Evolutionary conservation across 202 grass and related monocot genomes (phyloP).

Genomic region (Setaria italica): DNA sequence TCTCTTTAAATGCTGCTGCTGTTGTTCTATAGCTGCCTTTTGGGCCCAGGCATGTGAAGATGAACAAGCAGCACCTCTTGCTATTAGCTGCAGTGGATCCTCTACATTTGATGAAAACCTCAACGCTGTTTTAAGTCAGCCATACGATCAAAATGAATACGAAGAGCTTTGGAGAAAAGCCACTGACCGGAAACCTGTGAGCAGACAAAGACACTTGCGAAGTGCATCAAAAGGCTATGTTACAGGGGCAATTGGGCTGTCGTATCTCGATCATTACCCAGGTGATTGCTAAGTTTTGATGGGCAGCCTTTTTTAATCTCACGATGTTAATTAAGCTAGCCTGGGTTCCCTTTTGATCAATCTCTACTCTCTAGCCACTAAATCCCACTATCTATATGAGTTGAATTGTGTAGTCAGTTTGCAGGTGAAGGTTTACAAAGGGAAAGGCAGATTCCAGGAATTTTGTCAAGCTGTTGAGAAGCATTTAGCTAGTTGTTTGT

Average conservation of each 20-base stretch:
- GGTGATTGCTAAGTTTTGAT: constrained; percentile 36
- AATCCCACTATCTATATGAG: too few relatives aligned
- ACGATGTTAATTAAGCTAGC: too few relatives aligned
- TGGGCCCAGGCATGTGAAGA: constrained; percentile 42
- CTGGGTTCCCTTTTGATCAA: too few relatives aligned
- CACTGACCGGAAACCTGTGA: constrained; percentile 56
- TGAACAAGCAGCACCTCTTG: constrained; percentile 30
- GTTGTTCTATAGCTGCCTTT: constrained; percentile 18
- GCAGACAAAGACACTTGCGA: constrained; percentile 58
- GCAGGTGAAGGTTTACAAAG: not conserved
- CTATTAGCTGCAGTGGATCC: constrained; percentile 32
- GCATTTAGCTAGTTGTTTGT: constrained; percentile 15
- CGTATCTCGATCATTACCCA: constrained; percentile 74
- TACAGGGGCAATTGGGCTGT: constrained; percentile 48
- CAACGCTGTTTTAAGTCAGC: constrained; percentile 47
- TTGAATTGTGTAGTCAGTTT: not conserved
- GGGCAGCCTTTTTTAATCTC: not conserved
- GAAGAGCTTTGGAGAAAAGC: constrained; percentile 65
- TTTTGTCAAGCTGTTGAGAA: constrained; percentile 6
- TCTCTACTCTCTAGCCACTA: too few relatives aligned
- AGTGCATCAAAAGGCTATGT: constrained; percentile 61
- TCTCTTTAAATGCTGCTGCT: constrained; percentile 31
- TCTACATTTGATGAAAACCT: constrained; percentile 77
- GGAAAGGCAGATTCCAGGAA: not conserved
- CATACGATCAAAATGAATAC: constrained; percentile 67